A percentile compares a stretch with the other conserved stretches of the same genome.
Conservation (phyloP, 345 rosid species). For the Melastoma malabathricum region DNA sequence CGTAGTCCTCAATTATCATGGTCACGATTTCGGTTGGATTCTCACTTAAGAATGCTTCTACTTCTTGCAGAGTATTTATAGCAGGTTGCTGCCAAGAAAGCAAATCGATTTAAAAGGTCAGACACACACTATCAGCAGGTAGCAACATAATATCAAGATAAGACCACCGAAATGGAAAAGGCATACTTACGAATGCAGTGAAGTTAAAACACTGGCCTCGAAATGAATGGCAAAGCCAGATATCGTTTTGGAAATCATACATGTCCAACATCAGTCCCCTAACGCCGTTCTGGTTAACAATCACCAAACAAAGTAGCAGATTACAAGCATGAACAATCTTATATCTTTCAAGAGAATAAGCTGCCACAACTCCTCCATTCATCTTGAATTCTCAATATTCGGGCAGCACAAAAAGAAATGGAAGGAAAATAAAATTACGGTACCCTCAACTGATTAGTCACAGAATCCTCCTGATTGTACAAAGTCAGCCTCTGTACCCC, state of each 20-base stretch:
- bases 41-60: constrained; percentile 68
- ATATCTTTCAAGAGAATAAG: not conserved
- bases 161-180: constrained; percentile 8
- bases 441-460: constrained; percentile 79
- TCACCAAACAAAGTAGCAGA: constrained; percentile 10
- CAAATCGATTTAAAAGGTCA: constrained; percentile 7
- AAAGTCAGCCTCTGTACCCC: constrained; percentile 81
- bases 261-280: constrained; percentile 95
- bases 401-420: not conserved
- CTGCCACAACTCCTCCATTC: too few species aligned
- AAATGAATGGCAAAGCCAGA: constrained; percentile 98
- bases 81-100: constrained; percentile 71
- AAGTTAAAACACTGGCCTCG: constrained; percentile 87
- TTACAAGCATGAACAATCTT: not conserved
- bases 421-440: not conserved
- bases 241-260: constrained; percentile 75
- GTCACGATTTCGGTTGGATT: constrained; percentile 78
- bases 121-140: too few species aligned
- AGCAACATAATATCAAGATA: not conserved
- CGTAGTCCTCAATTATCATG: constrained; percentile 88
- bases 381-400: not conserved
- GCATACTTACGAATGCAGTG: constrained; percentile 77
- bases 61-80: constrained; percentile 69
- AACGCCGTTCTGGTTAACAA: constrained; percentile 65
- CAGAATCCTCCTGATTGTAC: constrained; percentile 85